Evolutionary conservation across 441 rosid species (phyloP).

Genomic region (Codiaeum variegatum): DNA sequence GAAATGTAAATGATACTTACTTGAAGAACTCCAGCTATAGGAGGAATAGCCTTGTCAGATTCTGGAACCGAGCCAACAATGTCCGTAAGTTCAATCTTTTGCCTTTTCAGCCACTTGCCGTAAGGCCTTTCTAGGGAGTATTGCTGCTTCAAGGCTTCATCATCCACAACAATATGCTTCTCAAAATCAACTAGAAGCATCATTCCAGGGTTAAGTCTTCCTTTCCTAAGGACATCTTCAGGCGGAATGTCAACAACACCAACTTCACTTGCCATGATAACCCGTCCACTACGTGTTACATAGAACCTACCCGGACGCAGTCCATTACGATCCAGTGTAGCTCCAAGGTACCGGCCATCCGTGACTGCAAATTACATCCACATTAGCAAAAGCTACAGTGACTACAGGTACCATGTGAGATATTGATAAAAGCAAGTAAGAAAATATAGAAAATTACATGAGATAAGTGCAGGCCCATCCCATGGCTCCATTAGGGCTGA

Average conservation of each 20-base stretch:
- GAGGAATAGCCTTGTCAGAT: slow-evolving; percentile 54
- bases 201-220: slow-evolving; percentile 99
- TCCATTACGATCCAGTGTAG: slow-evolving; percentile 98
- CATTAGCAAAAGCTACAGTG: slow-evolving; percentile 9
- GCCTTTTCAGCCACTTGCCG: slow-evolving; percentile 89
- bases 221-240: slow-evolving; percentile 92
- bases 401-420: neutral
- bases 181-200: slow-evolving; percentile 99
- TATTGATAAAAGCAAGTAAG: neutral
- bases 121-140: slow-evolving; percentile 92
- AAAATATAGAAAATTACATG: slow-evolving; percentile 54
- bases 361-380: slow-evolving; percentile 60
- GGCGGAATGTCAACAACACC: slow-evolving; percentile 97
- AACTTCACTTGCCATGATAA: slow-evolving; percentile 98
- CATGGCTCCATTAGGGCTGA: slow-evolving; percentile 99
- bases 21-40: slow-evolving; percentile 62
- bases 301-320: slow-evolving; percentile 99
- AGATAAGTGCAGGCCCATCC: slow-evolving; percentile 99
- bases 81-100: slow-evolving; percentile 79
- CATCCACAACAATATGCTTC: slow-evolving; percentile 93
- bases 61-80: slow-evolving; percentile 68
- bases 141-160: slow-evolving; percentile 92
- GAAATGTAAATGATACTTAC: slow-evolving; percentile 38
- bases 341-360: slow-evolving; percentile 98
- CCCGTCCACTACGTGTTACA: slow-evolving; percentile 81